phyloP scores from a whole-genome alignment of 208 protist genomes.

The Tritrichomonas foetus region DNA sequence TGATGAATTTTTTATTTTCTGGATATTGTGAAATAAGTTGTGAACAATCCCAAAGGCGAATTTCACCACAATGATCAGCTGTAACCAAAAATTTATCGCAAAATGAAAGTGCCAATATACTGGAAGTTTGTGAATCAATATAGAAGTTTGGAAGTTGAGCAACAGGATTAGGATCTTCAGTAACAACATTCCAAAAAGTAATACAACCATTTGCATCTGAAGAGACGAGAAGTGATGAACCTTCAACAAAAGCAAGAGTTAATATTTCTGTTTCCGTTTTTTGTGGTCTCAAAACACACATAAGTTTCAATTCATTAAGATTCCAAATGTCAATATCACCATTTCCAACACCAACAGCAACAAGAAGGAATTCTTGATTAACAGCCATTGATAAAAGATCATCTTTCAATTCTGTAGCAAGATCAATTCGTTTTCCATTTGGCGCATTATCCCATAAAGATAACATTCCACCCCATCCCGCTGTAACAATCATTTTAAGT shows the following conservation, averaged over 20 bases:
- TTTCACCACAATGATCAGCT: background rate
- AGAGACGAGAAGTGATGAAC: background rate
- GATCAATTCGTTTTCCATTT: background rate
- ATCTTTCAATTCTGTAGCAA: background rate
- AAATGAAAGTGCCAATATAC: background rate
- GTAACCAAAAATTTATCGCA: background rate
- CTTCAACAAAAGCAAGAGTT: background rate
- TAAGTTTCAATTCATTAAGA: background rate
- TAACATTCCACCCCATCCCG: background rate
- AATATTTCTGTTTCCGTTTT: slow-evolving; percentile 23
- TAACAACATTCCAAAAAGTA: background rate
- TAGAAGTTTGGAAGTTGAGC: slow-evolving; percentile 5
- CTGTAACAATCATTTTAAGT: background rate
- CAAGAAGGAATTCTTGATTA: background rate
- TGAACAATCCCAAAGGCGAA: background rate
- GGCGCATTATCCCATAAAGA: background rate
- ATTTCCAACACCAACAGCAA: slow-evolving; percentile 9
- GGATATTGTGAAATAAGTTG: background rate
- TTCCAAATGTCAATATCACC: slow-evolving; percentile 17
- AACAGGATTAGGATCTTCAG: background rate
- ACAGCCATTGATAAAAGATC: slow-evolving; percentile 29
- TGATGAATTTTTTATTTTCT: background rate
- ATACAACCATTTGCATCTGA: background rate
- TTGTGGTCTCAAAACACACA: background rate
- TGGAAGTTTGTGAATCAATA: background rate